A percentile compares a stretch with the other conserved stretches of the same genome.
Conservation (phyloP, 2,329 filamentous ascomycete species). For the Chalara sp. region DNA sequence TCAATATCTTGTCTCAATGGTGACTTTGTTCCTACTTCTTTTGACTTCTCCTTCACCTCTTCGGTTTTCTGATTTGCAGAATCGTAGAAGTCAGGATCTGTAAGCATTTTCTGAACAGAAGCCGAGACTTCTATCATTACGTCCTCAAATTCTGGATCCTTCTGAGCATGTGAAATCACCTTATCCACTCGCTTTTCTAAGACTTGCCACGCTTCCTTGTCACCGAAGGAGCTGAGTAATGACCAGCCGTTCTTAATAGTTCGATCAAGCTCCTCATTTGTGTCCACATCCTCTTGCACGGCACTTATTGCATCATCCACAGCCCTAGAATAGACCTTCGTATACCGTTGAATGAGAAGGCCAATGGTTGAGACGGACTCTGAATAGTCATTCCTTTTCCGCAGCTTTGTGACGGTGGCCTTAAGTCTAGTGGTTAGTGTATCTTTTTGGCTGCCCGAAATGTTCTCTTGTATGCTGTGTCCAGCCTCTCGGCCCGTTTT, state of each 20-base stretch:
- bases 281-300: constrained; percentile 62
- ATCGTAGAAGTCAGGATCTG: constrained; percentile 80
- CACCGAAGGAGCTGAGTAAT: constrained; percentile 74
- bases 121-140: constrained; percentile 68
- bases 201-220: constrained; percentile 66
- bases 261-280: constrained; percentile 67
- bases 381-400: constrained; percentile 73
- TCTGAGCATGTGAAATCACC: constrained; percentile 66
- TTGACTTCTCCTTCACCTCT: constrained; percentile 44
- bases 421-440: constrained; percentile 71
- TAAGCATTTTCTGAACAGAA: constrained; percentile 73
- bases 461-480: constrained; percentile 66
- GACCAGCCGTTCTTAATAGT: constrained; percentile 77
- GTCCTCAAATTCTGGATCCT: constrained; percentile 76
- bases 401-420: constrained; percentile 65
- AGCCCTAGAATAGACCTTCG: constrained; percentile 68
- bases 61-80: constrained; percentile 50
- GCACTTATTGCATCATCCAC: constrained; percentile 59
- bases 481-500: constrained; percentile 52
- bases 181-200: constrained; percentile 62
- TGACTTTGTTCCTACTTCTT: constrained; percentile 60
- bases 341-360: constrained; percentile 70
- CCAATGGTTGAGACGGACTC: constrained; percentile 78
- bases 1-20: constrained; percentile 68
- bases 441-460: constrained; percentile 65